phyloP scores from a whole-genome alignment of 1,139 yeast genomes.

The Hemisphaericaspora xylanilytica region DNA sequence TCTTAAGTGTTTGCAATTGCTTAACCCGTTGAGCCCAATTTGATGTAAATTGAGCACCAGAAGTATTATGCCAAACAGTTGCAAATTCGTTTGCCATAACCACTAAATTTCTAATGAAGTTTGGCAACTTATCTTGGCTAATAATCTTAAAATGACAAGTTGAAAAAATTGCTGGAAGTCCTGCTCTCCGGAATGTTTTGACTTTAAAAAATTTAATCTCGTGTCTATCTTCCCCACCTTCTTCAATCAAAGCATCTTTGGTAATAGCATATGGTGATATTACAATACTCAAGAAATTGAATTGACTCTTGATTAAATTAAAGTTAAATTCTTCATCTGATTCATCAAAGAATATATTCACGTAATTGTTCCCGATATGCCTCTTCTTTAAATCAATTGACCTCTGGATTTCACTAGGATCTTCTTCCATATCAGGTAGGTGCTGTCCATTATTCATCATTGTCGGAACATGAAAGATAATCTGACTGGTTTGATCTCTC shows the following conservation, averaged over 20 bases:
- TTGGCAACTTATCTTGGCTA: conserved; percentile 56
- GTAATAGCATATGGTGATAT: conserved; percentile 58
- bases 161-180: conserved; percentile 75
- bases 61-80: conserved; percentile 60
- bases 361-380: conserved; percentile 84
- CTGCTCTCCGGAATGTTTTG: conserved; percentile 60
- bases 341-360: conserved; percentile 77
- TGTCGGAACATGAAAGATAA: conserved; percentile 76
- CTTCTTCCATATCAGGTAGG: conserved; percentile 12
- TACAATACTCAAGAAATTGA: conserved; percentile 78
- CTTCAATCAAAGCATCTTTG: conserved; percentile 7
- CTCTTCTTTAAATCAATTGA: conserved; percentile 59
- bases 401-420: conserved; percentile 8
- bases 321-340: conserved; percentile 64
- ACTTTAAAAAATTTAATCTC: conserved; percentile 48
- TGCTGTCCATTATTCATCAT: conserved; percentile 61
- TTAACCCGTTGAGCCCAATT: conserved; percentile 68
- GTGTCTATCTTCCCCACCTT: conserved; percentile 7
- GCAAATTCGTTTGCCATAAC: conserved; percentile 72
- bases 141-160: conserved; percentile 73
- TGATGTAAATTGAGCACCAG: conserved; percentile 47
- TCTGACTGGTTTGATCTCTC: conserved; percentile 68
- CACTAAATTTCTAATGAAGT: conserved; percentile 65
- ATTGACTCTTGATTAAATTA: conserved; percentile 72
- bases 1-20: conserved; percentile 52